phyloP scores from a whole-genome alignment of 495 filamentous ascomycete species.

The Penicillium lividum region DNA sequence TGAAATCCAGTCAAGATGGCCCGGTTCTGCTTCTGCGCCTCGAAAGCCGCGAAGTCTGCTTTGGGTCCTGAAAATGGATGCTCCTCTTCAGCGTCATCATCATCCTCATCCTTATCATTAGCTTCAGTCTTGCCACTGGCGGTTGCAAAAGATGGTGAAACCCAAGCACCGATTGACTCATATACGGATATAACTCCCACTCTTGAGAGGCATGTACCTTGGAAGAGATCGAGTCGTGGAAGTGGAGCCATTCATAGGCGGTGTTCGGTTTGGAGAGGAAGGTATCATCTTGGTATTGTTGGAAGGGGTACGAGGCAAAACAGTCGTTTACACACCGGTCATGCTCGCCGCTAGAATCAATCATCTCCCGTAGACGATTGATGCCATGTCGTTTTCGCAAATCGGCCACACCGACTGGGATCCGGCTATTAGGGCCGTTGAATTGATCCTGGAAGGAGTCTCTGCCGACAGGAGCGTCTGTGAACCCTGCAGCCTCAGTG shows the following conservation, averaged over 20 bases:
- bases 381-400: conserved; percentile 74
- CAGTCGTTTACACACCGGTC: conserved; percentile 83
- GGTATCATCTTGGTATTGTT: conserved; percentile 89
- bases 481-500: conserved; percentile 81
- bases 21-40: conserved; percentile 70
- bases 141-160: conserved; percentile 85
- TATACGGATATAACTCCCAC: conserved; percentile 84
- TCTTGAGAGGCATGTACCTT: conserved; percentile 75
- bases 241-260: conserved; percentile 93
- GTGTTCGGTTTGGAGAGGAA: conserved; percentile 82
- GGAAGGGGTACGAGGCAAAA: conserved; percentile 79
- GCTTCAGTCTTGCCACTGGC: conserved; percentile 38
- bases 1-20: conserved; percentile 56
- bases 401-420: conserved; percentile 64
- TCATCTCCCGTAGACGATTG: conserved; percentile 79
- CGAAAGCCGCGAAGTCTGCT: conserved; percentile 77
- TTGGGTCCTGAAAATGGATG: conserved; percentile 77
- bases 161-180: conserved; percentile 79
- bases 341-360: conserved; percentile 84
- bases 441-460: conserved; percentile 39
- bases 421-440: conserved; percentile 28
- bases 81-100: conserved; percentile 54
- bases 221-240: conserved; percentile 80
- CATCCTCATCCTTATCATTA: conserved; percentile 37
- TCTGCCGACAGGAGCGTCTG: conserved; percentile 49